phyloP scores from a whole-genome alignment of 2,329 filamentous ascomycete genomes.

The Cladophialophora immunda region DNA sequence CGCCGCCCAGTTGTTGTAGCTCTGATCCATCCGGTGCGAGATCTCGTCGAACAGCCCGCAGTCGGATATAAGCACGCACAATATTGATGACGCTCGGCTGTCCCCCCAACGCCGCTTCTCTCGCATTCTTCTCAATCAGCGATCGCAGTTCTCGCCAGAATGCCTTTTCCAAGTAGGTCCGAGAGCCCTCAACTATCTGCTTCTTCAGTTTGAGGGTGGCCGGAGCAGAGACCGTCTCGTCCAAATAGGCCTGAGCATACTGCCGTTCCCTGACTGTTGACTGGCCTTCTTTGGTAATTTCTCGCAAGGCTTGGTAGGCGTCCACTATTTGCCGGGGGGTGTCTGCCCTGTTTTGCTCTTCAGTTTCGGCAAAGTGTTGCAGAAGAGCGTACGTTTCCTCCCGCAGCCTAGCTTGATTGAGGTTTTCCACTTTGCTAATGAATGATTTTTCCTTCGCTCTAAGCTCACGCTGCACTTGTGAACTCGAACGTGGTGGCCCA shows the following conservation, averaged over 20 bases:
- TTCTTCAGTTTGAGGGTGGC: constrained; percentile 75
- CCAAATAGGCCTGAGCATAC: constrained; percentile 78
- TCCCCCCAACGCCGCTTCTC: constrained; percentile 88
- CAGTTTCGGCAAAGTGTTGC: constrained; percentile 77
- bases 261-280: constrained; percentile 76
- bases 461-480: constrained; percentile 75
- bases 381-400: constrained; percentile 76
- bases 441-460: constrained; percentile 87
- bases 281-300: constrained; percentile 79
- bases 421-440: constrained; percentile 77
- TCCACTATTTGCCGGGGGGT: constrained; percentile 79
- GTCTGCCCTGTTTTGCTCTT: constrained; percentile 73
- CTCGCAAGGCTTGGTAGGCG: constrained; percentile 81
- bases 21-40: constrained; percentile 82
- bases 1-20: constrained; percentile 74
- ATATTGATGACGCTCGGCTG: constrained; percentile 88
- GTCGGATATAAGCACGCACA: constrained; percentile 88
- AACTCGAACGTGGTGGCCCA: constrained; percentile 58
- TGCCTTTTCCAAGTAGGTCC: constrained; percentile 78
- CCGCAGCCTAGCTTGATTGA: constrained; percentile 77
- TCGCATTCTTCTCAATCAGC: constrained; percentile 81
- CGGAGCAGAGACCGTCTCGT: constrained; percentile 73
- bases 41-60: constrained; percentile 81
- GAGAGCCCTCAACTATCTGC: constrained; percentile 80
- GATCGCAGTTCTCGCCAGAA: constrained; percentile 82